Base-by-base conservation (phyloP, 1,284 basidiomycete genomes). In the Quambalaria eucalypti region DNA sequence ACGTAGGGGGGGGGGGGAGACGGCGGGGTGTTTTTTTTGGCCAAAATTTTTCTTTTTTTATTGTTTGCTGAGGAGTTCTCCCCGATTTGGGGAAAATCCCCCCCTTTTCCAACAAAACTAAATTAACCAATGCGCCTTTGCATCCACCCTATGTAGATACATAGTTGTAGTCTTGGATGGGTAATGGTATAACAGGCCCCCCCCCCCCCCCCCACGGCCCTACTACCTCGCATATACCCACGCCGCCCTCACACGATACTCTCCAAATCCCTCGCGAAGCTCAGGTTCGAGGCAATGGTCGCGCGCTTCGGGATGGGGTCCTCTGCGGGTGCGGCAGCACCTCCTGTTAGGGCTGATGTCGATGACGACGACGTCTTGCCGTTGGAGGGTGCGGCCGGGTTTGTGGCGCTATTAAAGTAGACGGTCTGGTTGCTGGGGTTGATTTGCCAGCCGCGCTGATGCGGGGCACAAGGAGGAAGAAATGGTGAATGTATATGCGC, bases 381-480 rank as follows among this genome's bases (percentile, higher is more conserved):
- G n/a, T n/a, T n/a, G n/a, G n/a, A n/a, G 31, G 31, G 16, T 21
- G 33, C 51, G 30, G 55, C 58, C 26, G 48, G 36, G n/a, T 46
- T 50, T 30, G 54, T 52, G 39, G 51, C 54, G 28, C 42, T 26
- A 16, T 52, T 47, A 55, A 76, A 76, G 36, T 64, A 67, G 21
- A 78, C 68, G 6, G 66, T 63, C 36, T 76, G 68, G n/a, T 61
- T 73, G 10, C 70, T 61, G 12, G 76, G 72, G 52, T 76, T 73
- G 58, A 78, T 66, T 47, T 73, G 62, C 77, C 77, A 78, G 19
- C 73, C 71, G 38, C 76, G 68, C 74, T 76, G 54, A 31, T 23
- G 23, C 10, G 30, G 48, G 25, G 28, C n/a, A 9, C 23, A 6
- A 19, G 26, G 29, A 16, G 2, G 26, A 16, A 5, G 3, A 21